A percentile compares a stretch with the other conserved stretches of the same genome.
Evolutionary conservation across 371 early-diverging fungal genomes (phyloP).

Genomic region (Lichtheimia ornata): DNA sequence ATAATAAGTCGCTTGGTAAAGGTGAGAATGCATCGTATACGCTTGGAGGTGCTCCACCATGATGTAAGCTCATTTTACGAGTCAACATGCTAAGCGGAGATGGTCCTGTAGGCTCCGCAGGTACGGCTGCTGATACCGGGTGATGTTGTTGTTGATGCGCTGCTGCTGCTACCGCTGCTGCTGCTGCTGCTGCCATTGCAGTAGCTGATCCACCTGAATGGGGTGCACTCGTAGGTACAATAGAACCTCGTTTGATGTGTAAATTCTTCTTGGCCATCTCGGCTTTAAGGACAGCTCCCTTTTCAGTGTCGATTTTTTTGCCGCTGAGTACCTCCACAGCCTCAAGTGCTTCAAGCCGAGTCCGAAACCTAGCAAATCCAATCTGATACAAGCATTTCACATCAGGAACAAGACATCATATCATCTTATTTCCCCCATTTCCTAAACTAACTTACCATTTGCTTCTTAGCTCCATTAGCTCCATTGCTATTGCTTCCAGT

Average conservation of each 20-base stretch:
- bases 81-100: constrained; percentile 24
- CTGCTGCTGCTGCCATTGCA: constrained; percentile 9
- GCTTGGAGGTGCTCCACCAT: constrained; percentile 7
- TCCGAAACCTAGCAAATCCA: constrained; percentile 46
- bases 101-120: constrained; percentile 9
- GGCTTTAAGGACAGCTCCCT: constrained; percentile 38
- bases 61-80: constrained; percentile 24
- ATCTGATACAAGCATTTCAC: constrained; percentile 23
- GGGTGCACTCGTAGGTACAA: constrained; percentile 14
- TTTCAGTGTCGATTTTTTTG: constrained; percentile 39
- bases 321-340: constrained; percentile 39
- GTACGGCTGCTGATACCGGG: constrained; percentile 10
- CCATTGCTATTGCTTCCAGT: constrained; percentile 15
- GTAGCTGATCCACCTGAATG: constrained; percentile 10
- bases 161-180: constrained; percentile 9
- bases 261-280: constrained; percentile 56
- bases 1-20: constrained; percentile 64
- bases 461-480: constrained; percentile 63
- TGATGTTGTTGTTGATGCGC: constrained; percentile 13
- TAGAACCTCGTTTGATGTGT: constrained; percentile 39
- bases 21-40: constrained; percentile 45
- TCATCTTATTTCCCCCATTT: not conserved
- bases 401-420: constrained; percentile 3
- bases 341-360: constrained; percentile 40
- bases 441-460: constrained; percentile 84